phyloP scores from a whole-genome alignment of 2,329 filamentous ascomycete species.

The Sporothrix variecibatus region DNA sequence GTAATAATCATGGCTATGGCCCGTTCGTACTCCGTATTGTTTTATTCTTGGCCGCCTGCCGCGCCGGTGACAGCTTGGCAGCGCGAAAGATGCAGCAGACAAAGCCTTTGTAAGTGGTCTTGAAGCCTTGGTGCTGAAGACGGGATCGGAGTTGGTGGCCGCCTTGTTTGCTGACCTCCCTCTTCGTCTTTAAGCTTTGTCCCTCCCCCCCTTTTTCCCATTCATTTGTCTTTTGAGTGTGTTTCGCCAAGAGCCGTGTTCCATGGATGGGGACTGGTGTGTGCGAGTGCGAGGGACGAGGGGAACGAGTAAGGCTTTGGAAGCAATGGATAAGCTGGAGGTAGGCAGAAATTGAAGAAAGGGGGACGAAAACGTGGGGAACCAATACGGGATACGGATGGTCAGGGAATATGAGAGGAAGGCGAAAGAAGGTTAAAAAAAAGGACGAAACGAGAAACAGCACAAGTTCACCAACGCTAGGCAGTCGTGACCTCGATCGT shows the following conservation, averaged over 20 bases:
- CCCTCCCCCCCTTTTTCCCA: neutral
- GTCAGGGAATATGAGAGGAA: neutral
- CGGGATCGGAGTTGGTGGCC: neutral
- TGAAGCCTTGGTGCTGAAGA: neutral
- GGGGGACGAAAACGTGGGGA: slow-evolving; percentile 2
- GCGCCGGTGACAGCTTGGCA: neutral
- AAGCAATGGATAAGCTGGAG: neutral
- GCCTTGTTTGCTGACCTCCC: slow-evolving; percentile 1
- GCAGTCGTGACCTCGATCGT: neutral
- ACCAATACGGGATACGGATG: neutral
- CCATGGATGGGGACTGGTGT: neutral
- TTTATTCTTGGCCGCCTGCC: neutral
- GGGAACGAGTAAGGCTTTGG: neutral
- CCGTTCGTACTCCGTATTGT: slow-evolving; percentile 6
- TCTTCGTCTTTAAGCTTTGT: neutral
- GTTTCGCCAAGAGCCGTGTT: neutral
- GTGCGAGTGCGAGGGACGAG: neutral
- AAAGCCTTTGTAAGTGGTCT: neutral
- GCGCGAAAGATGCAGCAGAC: neutral
- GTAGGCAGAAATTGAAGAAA: neutral
- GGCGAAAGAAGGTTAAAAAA: neutral
- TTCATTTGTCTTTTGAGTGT: neutral
- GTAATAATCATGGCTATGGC: neutral
- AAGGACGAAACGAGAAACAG: neutral
- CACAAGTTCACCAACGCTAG: neutral